Base-by-base conservation (phyloP, 352 stramenopile species). In the Thraustochytrium striatum region DNA sequence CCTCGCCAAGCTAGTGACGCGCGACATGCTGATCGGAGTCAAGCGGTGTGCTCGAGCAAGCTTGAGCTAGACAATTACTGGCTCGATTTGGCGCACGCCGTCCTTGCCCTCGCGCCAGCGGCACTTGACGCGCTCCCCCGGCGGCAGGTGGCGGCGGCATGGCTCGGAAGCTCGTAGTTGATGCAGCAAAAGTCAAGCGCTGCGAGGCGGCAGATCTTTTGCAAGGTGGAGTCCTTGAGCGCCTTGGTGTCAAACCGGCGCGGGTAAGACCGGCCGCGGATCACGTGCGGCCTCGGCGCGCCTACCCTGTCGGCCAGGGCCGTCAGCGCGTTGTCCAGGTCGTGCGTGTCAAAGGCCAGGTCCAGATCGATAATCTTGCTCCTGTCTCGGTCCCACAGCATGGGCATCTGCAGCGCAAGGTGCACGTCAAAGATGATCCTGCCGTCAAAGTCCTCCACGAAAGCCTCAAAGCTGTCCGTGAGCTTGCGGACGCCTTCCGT, bases 11-110 rank as follows among this genome's bases (percentile, higher is more conserved):
- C 21, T 85, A 9, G 65, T 88, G 8, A 88, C 84, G 38, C 69
- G 85, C 73, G 84, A 88, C 78, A 81, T 70, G 16, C 87, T 88
- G 83, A 70, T 88, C 47, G 85, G 85, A 32, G 84, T 87, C 16
- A 55, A 55, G 47, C 47, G 47, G 16, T n/a, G n/a, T n/a, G n/a
- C n/a, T n/a, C n/a, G n/a, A n/a, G n/a, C n/a, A n/a, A n/a, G n/a
- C n/a, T n/a, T n/a, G n/a, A n/a, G n/a, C n/a, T n/a, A n/a, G n/a
- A n/a, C n/a, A n/a, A n/a, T n/a, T n/a, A n/a, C n/a, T n/a, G n/a
- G n/a, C n/a, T n/a, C n/a, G n/a, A n/a, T n/a, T n/a, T n/a, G n/a
- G n/a, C n/a, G n/a, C n/a, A n/a, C n/a, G n/a, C n/a, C n/a, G n/a
- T n/a, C n/a, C n/a, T n/a, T n/a, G n/a, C n/a, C n/a, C n/a, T n/a